A percentile compares a stretch with the other conserved stretches of the same genome.
phyloP scores from a whole-genome alignment of 352 stramenopile genomes.

The Globisporangium paddicum region DNA sequence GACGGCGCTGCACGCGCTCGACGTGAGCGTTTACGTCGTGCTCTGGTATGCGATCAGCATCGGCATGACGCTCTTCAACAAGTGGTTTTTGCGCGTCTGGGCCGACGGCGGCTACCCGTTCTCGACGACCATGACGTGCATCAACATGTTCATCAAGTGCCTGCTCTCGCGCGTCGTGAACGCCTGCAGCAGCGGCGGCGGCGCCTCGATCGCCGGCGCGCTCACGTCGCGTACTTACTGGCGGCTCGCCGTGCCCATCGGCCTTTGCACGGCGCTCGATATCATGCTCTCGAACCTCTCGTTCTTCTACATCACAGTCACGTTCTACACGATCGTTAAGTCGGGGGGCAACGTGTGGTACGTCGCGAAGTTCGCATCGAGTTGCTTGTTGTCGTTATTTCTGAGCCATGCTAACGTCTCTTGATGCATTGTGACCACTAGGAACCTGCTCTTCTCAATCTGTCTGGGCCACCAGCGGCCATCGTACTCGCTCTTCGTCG shows the following conservation, averaged over 20 bases:
- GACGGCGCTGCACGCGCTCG: slow-evolving; percentile 41
- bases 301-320: slow-evolving; percentile 85
- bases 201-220: slow-evolving; percentile 10
- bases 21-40: slow-evolving; percentile 68
- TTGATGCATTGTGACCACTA: neutral
- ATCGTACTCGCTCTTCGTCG: slow-evolving; percentile 38
- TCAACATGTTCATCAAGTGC: slow-evolving; percentile 82
- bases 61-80: slow-evolving; percentile 84
- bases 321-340: slow-evolving; percentile 86
- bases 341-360: slow-evolving; percentile 72
- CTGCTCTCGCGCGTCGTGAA: slow-evolving; percentile 52
- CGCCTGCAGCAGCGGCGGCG: slow-evolving; percentile 24
- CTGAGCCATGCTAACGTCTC: neutral
- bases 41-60: slow-evolving; percentile 84
- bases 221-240: slow-evolving; percentile 43
- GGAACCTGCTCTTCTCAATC: slow-evolving; percentile 79
- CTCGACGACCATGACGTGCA: slow-evolving; percentile 69
- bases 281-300: slow-evolving; percentile 82
- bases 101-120: slow-evolving; percentile 65
- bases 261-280: slow-evolving; percentile 75
- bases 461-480: slow-evolving; percentile 64
- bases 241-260: slow-evolving; percentile 71
- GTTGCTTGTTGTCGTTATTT: neutral
- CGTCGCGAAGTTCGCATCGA: neutral
- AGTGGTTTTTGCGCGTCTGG: slow-evolving; percentile 79